Percentiles rank a stretch among this genome's conserved stretches.
These are phyloP conservation scores for Linnemannia exigua DNA, from an alignment of 192 early-diverging fungal genomes.

Conservation along the genomic window DNA sequence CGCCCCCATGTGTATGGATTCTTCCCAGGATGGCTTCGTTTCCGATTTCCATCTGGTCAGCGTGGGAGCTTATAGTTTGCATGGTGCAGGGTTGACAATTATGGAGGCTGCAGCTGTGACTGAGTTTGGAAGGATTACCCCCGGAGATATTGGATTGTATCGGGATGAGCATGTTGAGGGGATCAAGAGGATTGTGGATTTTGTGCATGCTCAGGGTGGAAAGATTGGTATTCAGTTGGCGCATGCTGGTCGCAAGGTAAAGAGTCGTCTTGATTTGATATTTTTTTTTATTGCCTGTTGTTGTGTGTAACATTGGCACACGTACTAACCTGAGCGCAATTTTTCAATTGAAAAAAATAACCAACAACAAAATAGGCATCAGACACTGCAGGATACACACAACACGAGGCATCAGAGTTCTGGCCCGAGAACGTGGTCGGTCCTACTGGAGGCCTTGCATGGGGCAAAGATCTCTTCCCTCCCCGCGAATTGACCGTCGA, in stretches of 20 bases:
- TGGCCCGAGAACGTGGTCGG: slow-evolving; percentile 81
- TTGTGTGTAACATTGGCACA: too few relatives aligned
- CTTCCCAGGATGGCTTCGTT: slow-evolving; percentile 70
- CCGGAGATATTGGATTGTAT: slow-evolving; percentile 84
- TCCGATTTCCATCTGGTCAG: slow-evolving; percentile 75
- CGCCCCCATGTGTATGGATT: slow-evolving; percentile 89
- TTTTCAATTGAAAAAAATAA: background rate
- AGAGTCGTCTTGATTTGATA: background rate
- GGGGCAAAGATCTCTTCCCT: slow-evolving; percentile 43
- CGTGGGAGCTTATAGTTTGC: slow-evolving; percentile 76
- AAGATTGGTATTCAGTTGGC: slow-evolving; percentile 81
- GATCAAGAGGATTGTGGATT: slow-evolving; percentile 68
- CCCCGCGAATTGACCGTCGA: slow-evolving; percentile 72
- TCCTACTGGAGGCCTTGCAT: slow-evolving; percentile 63
- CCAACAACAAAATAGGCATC: slow-evolving; percentile 13
- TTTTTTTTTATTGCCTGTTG: too few relatives aligned
- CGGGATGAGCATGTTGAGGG: slow-evolving; percentile 78
- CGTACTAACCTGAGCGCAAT: too few relatives aligned
- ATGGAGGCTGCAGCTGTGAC: slow-evolving; percentile 82
- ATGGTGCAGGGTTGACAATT: slow-evolving; percentile 84
- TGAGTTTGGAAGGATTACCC: slow-evolving; percentile 82
- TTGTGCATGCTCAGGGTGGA: slow-evolving; percentile 72
- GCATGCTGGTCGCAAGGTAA: slow-evolving; percentile 84
- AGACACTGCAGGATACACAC: background rate
- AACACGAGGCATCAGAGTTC: slow-evolving; percentile 41